Conservation (phyloP, 352 stramenopile species). For the Phytophthora pisi region DNA sequence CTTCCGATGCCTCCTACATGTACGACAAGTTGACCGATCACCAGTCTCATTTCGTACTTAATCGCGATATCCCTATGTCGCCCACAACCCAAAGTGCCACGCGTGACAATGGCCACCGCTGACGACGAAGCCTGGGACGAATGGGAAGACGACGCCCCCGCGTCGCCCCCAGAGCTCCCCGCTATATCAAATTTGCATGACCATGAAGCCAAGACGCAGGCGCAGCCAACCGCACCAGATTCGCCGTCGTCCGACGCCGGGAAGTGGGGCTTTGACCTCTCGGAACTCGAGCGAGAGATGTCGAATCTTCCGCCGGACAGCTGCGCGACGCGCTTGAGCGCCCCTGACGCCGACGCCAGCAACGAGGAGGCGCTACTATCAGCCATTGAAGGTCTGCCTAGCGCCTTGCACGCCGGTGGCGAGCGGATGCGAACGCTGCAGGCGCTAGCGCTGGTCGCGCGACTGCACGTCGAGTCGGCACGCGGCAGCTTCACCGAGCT, state of each 20-base stretch:
- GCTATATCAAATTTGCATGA: background rate
- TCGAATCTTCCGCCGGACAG: conserved; percentile 27
- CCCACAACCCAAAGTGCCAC: background rate
- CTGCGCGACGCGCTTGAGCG: conserved; percentile 7
- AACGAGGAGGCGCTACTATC: conserved; percentile 22
- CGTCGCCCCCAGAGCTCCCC: background rate
- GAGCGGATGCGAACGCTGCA: conserved; percentile 33
- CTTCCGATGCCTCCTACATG: no score
- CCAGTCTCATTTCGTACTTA: background rate
- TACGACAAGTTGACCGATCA: no score
- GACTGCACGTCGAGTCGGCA: conserved; percentile 39
- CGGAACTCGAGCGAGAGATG: conserved; percentile 50
- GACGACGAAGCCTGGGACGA: conserved; percentile 50
- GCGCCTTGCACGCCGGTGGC: conserved; percentile 2
- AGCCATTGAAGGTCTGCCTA: conserved; percentile 6
- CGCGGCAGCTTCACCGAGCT: conserved; percentile 35
- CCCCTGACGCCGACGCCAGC: background rate
- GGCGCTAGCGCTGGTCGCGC: conserved; percentile 47
- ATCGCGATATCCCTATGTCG: background rate
- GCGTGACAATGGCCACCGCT: conserved; percentile 16
- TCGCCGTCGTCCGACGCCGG: conserved; percentile 13
- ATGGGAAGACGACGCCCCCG: conserved; percentile 44
- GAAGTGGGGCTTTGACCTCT: conserved; percentile 44
- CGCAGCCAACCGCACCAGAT: background rate
- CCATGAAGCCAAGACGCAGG: conserved; percentile 17